A percentile compares a stretch with the other conserved stretches of the same genome.
Conservation (phyloP, 345 rosid species). For the Corchorus olitorius region DNA sequence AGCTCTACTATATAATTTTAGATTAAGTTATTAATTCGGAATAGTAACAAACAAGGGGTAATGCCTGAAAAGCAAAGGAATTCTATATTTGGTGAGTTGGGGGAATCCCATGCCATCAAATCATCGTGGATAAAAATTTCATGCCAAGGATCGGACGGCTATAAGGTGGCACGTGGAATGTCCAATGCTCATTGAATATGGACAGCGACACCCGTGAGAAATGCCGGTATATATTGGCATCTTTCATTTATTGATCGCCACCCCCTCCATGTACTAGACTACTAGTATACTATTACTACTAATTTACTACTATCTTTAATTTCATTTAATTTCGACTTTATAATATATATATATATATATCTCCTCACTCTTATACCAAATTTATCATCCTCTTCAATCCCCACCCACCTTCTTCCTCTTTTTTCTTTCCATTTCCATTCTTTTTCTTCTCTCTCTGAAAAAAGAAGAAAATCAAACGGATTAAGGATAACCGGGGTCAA, state of each 20-base stretch:
- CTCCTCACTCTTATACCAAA: neutral
- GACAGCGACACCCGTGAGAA: slow-evolving; percentile 14
- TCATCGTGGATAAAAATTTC: neutral
- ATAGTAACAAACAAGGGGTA: too few species aligned
- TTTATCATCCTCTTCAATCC: slow-evolving; percentile 7
- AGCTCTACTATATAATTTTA: too few species aligned
- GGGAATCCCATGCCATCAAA: neutral
- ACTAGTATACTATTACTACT: too few species aligned
- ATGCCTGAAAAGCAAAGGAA: too few species aligned
- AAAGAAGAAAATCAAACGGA: neutral
- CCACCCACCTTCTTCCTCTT: slow-evolving; percentile 5
- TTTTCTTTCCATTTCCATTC: neutral
- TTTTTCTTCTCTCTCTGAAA: neutral
- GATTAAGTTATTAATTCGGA: too few species aligned
- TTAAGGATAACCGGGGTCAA: neutral
- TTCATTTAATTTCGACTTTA: neutral
- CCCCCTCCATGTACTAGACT: neutral
- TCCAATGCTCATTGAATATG: slow-evolving; percentile 5
- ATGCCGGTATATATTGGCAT: slow-evolving; percentile 1
- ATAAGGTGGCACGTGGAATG: neutral
- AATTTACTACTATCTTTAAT: neutral
- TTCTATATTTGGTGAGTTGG: neutral
- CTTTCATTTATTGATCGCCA: slow-evolving; percentile 22
- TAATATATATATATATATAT: neutral
- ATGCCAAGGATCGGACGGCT: neutral